Evolutionary conservation across 140 eudicot species (phyloP).

Genomic region (Oenanthe javanica): DNA sequence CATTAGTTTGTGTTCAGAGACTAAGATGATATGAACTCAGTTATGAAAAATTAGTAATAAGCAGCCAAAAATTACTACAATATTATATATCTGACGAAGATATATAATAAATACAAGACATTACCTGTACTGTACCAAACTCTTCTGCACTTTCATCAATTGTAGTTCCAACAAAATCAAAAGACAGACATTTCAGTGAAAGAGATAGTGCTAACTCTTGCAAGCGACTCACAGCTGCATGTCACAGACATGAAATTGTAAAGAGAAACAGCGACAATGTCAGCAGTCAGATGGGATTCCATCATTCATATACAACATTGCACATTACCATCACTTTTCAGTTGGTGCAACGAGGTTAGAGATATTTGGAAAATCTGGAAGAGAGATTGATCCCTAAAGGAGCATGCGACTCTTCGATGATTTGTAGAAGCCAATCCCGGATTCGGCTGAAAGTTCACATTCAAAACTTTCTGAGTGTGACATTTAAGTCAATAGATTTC

Average conservation of each 20-base stretch:
- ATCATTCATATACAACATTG: background rate
- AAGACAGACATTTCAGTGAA: conserved; percentile 80
- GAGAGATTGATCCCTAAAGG: conserved; percentile 77
- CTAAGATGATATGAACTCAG: background rate
- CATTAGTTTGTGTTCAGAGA: conserved; percentile 3
- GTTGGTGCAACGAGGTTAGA: conserved; percentile 71
- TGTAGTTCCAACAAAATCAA: conserved; percentile 90
- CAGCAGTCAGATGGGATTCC: background rate
- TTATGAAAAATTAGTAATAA: background rate
- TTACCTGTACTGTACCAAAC: conserved; percentile 91
- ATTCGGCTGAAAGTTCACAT: conserved; percentile 55
- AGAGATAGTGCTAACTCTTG: conserved; percentile 92
- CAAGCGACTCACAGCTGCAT: conserved; percentile 65
- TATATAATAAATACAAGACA: background rate
- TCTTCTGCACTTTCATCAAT: conserved; percentile 98
- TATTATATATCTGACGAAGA: background rate
- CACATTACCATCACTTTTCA: conserved; percentile 75
- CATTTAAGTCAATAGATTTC: background rate
- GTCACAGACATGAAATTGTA: conserved; percentile 12
- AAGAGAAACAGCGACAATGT: background rate
- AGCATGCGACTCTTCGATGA: conserved; percentile 79
- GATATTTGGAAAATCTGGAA: conserved; percentile 87
- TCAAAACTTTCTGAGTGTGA: background rate
- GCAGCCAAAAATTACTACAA: background rate
- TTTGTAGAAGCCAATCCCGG: conserved; percentile 89